Percentiles rank a stretch among this genome's conserved stretches.
Evolutionary conservation across 805 yeast genomes (phyloP).

Genomic region (Lachancea kluyveri): DNA sequence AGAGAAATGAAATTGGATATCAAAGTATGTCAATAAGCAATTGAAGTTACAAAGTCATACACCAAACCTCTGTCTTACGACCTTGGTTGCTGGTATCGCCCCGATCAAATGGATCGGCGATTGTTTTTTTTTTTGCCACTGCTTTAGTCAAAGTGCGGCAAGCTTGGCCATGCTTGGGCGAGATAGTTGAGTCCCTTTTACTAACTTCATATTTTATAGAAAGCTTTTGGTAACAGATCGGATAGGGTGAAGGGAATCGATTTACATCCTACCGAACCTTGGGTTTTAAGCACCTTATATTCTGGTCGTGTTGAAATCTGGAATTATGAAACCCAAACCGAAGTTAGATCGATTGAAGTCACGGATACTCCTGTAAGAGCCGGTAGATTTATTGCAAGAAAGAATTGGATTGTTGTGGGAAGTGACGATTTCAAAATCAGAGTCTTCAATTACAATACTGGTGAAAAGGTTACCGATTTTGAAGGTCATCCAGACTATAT

Average conservation of each 20-base stretch:
- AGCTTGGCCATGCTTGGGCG: no score
- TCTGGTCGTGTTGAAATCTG: constrained; percentile 83
- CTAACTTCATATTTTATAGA: constrained; percentile 37
- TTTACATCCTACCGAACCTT: constrained; percentile 96
- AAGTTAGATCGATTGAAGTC: constrained; percentile 86
- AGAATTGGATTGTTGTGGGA: constrained; percentile 95
- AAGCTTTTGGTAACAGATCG: constrained; percentile 82
- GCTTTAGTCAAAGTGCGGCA: no score
- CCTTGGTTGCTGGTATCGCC: no score
- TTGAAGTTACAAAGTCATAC: no score
- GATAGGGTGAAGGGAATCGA: constrained; percentile 98
- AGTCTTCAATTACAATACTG: constrained; percentile 91
- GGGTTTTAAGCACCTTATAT: constrained; percentile 88
- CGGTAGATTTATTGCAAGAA: constrained; percentile 90
- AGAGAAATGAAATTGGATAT: constrained; percentile 28
- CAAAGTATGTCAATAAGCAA: constrained; percentile 27
- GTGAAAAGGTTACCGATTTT: constrained; percentile 89
- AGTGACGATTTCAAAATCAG: constrained; percentile 93
- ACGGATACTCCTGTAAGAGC: constrained; percentile 96
- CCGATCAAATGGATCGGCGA: no score
- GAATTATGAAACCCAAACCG: constrained; percentile 78
- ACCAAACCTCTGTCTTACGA: no score
- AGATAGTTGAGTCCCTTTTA: not conserved
- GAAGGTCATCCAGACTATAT: constrained; percentile 98
- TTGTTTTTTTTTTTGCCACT: no score